Conservation (phyloP, 805 yeast species). For the Candida nemodendra region DNA sequence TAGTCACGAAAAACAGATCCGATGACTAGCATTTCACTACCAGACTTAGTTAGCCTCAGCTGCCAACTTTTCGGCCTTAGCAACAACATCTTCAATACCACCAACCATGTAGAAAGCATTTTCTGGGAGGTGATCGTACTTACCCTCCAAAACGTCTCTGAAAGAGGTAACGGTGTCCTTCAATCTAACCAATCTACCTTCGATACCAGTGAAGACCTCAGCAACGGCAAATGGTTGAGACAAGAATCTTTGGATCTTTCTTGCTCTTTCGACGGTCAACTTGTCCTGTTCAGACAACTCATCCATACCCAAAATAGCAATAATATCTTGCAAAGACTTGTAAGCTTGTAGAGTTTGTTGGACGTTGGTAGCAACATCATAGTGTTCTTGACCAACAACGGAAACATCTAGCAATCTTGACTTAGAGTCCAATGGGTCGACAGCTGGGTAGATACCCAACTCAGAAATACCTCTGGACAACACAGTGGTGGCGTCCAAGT, state of each 20-base stretch:
- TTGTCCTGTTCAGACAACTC: slow-evolving; percentile 98
- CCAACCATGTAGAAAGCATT: slow-evolving; percentile 99
- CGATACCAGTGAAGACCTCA: slow-evolving; percentile 99
- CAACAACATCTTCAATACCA: slow-evolving; percentile 97
- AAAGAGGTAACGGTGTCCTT: slow-evolving; percentile 92
- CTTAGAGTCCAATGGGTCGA: slow-evolving; percentile 99
- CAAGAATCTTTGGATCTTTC: slow-evolving; percentile 99
- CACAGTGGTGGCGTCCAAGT: slow-evolving; percentile 99
- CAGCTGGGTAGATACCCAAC: slow-evolving; percentile 99
- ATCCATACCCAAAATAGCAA: slow-evolving; percentile 99
- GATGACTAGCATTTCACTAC: slow-evolving; percentile 10
- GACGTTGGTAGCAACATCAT: slow-evolving; percentile 89
- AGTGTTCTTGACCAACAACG: slow-evolving; percentile 98
- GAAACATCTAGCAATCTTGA: slow-evolving; percentile 97
- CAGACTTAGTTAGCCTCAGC: slow-evolving; percentile 70
- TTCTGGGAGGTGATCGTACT: slow-evolving; percentile 98
- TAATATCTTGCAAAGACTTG: slow-evolving; percentile 99
- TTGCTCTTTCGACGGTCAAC: slow-evolving; percentile 99
- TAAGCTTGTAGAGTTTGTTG: slow-evolving; percentile 99
- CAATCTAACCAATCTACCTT: slow-evolving; percentile 96
- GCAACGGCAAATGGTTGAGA: slow-evolving; percentile 99
- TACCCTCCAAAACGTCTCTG: slow-evolving; percentile 97
- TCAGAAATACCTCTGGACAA: slow-evolving; percentile 99
- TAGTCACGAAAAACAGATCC: no score
- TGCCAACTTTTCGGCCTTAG: slow-evolving; percentile 99